Base-by-base conservation (phyloP, 139 green algal species). In the Micractinium sp. region DNA sequence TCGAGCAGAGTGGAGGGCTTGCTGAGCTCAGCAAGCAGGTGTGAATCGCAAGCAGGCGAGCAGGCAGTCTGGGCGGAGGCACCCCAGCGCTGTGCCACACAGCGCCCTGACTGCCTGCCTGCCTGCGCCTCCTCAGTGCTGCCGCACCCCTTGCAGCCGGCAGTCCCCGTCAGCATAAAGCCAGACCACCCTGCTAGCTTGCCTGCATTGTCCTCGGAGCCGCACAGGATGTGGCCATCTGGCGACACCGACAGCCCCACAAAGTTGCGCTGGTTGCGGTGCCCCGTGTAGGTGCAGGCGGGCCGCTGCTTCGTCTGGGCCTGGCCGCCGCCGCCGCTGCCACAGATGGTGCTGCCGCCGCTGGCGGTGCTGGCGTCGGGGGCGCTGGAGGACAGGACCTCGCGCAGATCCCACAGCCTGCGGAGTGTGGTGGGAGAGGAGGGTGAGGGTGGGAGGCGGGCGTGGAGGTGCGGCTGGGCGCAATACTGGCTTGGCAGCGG, bases 261-360 rank as follows among this genome's bases (percentile, higher is more conserved):
- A 93, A 98, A 98, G 88, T 97, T 96, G 74, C 94, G 94, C 93
- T 96, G 94, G 84, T 98, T 98, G 61, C 82, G 88, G 91, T 98
- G 96, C 29, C 96, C 96, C 29, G 76, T 81, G 85, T 87, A 94
- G 39, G 74, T 81, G 76, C 41, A 80, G 47, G 29, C 67, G 31
- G 91, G 90, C 63, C 23, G 53, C 63, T 71, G 63, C 63, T 71
- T 25, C 12, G 20, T 23, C 63, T 71, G 63, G 71, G 23, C 27
- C 47, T 56, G 47, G 67, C 41, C 91, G 47, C 56, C 77, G 90
- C 39, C 87, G 81, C 38, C 92, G 69, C 18, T 20, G 61, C 53
- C 82, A 38, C 25, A 73, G 27, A 67, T 19, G 16, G 20, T 86
- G 33, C 18, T 29, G 33, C 23, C 33, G 38, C 75, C 73, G 91